phyloP scores from a whole-genome alignment of 2,329 filamentous ascomycete species.

The Aspergillus ochraceoroseus region DNA sequence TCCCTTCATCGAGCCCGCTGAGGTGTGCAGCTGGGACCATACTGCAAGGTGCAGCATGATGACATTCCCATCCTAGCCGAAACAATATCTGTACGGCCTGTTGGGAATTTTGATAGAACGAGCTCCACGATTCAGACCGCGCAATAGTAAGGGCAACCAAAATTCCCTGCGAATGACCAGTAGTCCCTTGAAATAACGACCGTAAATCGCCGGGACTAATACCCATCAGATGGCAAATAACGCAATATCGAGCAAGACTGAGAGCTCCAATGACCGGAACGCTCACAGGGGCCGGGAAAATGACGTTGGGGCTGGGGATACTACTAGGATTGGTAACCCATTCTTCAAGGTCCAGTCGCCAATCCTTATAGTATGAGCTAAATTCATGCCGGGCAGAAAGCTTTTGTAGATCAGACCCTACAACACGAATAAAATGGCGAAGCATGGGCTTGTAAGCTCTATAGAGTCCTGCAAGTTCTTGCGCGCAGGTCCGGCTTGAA shows the following conservation, averaged over 20 bases:
- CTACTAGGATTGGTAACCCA: slow-evolving; percentile 25
- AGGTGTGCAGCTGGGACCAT: neutral
- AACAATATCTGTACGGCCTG: slow-evolving; percentile 30
- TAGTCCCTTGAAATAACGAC: slow-evolving; percentile 22
- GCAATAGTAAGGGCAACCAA: slow-evolving; percentile 36
- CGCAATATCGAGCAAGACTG: slow-evolving; percentile 31
- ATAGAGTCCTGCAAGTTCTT: slow-evolving; percentile 18
- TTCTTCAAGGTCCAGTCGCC: slow-evolving; percentile 10
- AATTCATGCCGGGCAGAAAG: slow-evolving; percentile 11
- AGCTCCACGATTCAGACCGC: slow-evolving; percentile 32
- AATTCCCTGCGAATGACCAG: slow-evolving; percentile 41
- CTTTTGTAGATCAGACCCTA: slow-evolving; percentile 8
- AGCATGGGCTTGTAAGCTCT: slow-evolving; percentile 18
- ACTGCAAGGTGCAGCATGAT: slow-evolving; percentile 13
- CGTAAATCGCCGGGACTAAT: slow-evolving; percentile 31
- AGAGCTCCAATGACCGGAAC: slow-evolving; percentile 39
- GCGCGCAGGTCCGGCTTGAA: slow-evolving; percentile 16
- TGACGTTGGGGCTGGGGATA: slow-evolving; percentile 30
- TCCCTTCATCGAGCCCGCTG: neutral
- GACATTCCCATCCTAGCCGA: slow-evolving; percentile 19
- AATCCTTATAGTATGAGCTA: slow-evolving; percentile 10
- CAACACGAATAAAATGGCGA: slow-evolving; percentile 7
- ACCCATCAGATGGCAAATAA: slow-evolving; percentile 28
- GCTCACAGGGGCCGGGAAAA: slow-evolving; percentile 38
- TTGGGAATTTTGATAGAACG: slow-evolving; percentile 27